Evolutionary conservation across 371 early-diverging fungal species (phyloP), one percentile per base, ranked within the genome.

Genomic region (Blakeslea trispora): DNA sequence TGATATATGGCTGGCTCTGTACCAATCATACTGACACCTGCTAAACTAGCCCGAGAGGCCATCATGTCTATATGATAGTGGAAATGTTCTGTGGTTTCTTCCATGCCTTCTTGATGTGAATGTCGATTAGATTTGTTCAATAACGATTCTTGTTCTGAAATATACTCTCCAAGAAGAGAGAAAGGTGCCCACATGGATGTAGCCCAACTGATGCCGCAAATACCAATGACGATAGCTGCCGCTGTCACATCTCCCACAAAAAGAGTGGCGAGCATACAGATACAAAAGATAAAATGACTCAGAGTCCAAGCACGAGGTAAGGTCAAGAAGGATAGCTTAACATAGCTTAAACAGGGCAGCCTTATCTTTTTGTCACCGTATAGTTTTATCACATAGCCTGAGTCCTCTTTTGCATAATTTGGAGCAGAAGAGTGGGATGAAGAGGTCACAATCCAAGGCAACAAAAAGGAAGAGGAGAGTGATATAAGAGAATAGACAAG

Each of bases 121-220:
- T 28, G 28, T 28, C 28, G 3, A 28, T 3, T 7, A 28, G 28
- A 28, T 28, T 28, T 28, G 28, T 7, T 28, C 28, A 28, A 28
- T 28, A 28, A 28, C 28, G 28, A 3, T 28, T 79, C 74, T 48
- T 60, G 65, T 41, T 79, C 75, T 8, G 84, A 76, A 19, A 93
- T 82, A 60, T 79, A 82, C 68, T 94, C 93, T n/a, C 94, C 95
- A 34, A 97, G 66, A 8, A 97, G 75, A 0, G 95, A 87, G 62
- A 94, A 95, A 1, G 97, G 97, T 0, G 91, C 90, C 96, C 96
- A 97, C 83, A 90, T 87, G 14, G 87, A 80, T 15, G 92, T 80
- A 3, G 92, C 91, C 96, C 96, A 96, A 5, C 91, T 81, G 22
- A 95, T 66, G 1, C 96, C 95, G 53, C 86, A 84, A 2, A 79